Evolutionary conservation across 805 yeast species (phyloP).

Genomic region (Blastobotrys peoriensis): DNA sequence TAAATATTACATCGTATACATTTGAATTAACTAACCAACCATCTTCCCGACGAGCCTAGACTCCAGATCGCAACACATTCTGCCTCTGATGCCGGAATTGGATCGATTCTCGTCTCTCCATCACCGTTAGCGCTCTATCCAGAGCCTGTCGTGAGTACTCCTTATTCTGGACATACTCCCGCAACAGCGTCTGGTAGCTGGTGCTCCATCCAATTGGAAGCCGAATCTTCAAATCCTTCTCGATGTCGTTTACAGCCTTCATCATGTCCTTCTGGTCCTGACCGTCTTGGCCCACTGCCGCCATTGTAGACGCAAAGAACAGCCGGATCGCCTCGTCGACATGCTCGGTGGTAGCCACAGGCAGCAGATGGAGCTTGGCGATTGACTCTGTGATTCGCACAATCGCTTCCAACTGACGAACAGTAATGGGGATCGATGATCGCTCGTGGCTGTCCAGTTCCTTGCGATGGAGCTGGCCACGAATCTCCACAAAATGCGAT

Average conservation of each 20-base stretch:
- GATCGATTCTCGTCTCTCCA: constrained; percentile 84
- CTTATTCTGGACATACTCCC: constrained; percentile 51
- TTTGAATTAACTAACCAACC: too few relatives aligned
- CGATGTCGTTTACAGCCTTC: constrained; percentile 71
- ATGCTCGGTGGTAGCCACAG: constrained; percentile 80
- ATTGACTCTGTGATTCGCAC: constrained; percentile 91
- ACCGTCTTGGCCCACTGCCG: constrained; percentile 70
- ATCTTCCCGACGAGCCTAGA: too few relatives aligned
- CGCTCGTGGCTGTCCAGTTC: constrained; percentile 81
- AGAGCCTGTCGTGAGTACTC: constrained; percentile 63
- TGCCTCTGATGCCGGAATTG: constrained; percentile 84
- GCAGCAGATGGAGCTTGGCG: constrained; percentile 78
- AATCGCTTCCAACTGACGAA: constrained; percentile 96
- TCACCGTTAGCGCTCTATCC: constrained; percentile 71
- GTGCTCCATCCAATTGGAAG: constrained; percentile 97
- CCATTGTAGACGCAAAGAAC: constrained; percentile 96
- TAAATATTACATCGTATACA: too few relatives aligned
- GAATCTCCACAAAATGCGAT: constrained; percentile 85
- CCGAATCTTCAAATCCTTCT: constrained; percentile 79
- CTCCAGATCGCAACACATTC: constrained; percentile 70
- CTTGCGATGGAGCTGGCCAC: constrained; percentile 72
- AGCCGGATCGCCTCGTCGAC: constrained; percentile 93
- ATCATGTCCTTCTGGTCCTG: constrained; percentile 52
- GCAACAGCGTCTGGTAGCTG: constrained; percentile 71
- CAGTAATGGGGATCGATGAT: constrained; percentile 93